Percentiles rank a stretch among this genome's conserved stretches.
Conservation (phyloP, 169 alveolate species). For the Eimeria acervulina region DNA sequence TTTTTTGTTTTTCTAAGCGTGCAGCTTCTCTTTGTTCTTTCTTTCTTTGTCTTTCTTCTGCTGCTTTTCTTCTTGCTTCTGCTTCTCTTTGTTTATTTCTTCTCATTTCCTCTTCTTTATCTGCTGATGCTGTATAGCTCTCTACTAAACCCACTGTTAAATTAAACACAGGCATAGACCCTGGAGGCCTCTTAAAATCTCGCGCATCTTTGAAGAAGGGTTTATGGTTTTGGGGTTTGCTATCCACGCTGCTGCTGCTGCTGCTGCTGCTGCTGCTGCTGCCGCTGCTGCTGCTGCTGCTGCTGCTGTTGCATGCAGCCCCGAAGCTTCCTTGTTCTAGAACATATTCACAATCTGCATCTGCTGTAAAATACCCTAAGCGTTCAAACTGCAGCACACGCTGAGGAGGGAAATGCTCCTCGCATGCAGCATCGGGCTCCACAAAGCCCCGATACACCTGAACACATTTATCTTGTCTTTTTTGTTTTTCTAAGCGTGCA, state of each 20-base stretch:
- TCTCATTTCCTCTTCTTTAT: conserved; percentile 54
- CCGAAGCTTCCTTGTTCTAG: conserved; percentile 61
- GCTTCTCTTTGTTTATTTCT: conserved; percentile 29
- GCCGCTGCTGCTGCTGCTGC: too few species aligned
- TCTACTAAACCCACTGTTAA: conserved; percentile 72
- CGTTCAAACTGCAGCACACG: conserved; percentile 91
- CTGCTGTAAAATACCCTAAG: conserved; percentile 92
- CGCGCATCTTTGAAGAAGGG: too few species aligned
- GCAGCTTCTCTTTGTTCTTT: background rate
- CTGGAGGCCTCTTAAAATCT: background rate
- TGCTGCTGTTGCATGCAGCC: background rate
- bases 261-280: too few species aligned
- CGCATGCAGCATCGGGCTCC: conserved; percentile 22
- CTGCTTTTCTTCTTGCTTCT: conserved; percentile 67
- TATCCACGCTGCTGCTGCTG: too few species aligned
- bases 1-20: too few species aligned
- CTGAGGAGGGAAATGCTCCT: conserved; percentile 54
- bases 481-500: background rate
- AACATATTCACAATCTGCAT: conserved; percentile 84
- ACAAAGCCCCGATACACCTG: conserved; percentile 77
- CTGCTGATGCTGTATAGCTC: background rate
- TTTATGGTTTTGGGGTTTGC: too few species aligned
- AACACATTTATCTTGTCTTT: background rate
- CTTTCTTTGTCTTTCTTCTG: background rate
- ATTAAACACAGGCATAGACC: conserved; percentile 76